These are phyloP conservation scores for Teunomyces barrocoloradensis DNA, from an alignment of 805 yeast species.

Conservation along the genomic window DNA sequence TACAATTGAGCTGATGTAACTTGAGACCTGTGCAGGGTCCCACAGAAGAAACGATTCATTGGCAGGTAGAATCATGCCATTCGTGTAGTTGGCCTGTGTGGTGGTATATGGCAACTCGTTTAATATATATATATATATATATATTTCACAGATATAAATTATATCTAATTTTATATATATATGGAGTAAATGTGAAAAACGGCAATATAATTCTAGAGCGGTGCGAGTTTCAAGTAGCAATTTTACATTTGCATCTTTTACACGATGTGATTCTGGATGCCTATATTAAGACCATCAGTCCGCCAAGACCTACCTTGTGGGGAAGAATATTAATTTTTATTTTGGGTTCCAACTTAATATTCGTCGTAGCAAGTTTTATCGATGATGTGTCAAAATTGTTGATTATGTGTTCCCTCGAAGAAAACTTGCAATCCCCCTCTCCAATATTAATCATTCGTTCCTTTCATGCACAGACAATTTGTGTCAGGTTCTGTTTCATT, in stretches of 20 bases:
- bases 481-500: neutral
- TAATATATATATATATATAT: neutral
- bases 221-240: conserved; percentile 3
- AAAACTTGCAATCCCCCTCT: neutral
- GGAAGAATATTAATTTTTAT: no score
- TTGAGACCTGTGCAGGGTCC: conserved; percentile 47
- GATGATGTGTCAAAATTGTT: neutral
- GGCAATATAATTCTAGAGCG: neutral
- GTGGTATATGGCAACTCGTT: neutral
- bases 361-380: neutral
- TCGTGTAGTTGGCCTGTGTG: neutral
- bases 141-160: no score
- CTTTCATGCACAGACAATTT: neutral
- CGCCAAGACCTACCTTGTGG: no score
- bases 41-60: conserved; percentile 39
- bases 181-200: no score
- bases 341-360: neutral
- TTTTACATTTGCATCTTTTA: neutral
- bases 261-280: neutral
- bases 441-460: neutral
- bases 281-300: no score
- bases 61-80: conserved; percentile 9
- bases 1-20: conserved; percentile 24
- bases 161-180: no score
- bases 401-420: neutral